These are phyloP conservation scores for Dianthus caryophyllus DNA, from an alignment of 148 eudicot species.

Conservation along the genomic window DNA sequence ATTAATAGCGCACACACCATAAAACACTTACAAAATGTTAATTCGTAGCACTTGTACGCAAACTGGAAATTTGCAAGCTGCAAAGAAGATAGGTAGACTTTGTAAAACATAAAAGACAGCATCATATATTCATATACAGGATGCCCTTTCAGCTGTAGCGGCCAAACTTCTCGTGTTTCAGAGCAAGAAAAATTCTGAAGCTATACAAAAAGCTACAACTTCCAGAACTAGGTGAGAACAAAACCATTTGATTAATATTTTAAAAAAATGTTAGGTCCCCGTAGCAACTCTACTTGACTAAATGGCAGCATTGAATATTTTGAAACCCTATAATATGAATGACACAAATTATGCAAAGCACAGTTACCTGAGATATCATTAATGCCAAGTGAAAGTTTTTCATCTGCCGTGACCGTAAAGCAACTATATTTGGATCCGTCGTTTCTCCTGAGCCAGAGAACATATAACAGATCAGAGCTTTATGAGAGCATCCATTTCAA, in stretches of 20 bases:
- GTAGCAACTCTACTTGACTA: background rate
- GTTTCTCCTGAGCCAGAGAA: slow-evolving; percentile 69
- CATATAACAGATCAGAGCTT: slow-evolving; percentile 4
- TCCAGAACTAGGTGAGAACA: background rate
- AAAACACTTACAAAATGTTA: background rate
- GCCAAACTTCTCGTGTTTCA: background rate
- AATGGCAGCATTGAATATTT: background rate
- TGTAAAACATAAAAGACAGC: background rate
- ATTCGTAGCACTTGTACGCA: background rate
- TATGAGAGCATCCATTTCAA: background rate
- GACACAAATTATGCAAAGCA: background rate
- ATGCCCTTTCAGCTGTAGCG: slow-evolving; percentile 1
- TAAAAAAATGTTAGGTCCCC: background rate
- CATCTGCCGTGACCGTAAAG: slow-evolving; percentile 81
- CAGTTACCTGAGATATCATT: slow-evolving; percentile 88
- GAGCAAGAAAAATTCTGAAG: background rate
- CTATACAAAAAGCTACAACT: no score
- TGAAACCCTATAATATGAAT: no score
- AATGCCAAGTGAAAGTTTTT: slow-evolving; percentile 90
- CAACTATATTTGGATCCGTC: slow-evolving; percentile 49
- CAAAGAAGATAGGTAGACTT: background rate
- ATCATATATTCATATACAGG: slow-evolving; percentile 4
- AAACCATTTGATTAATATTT: background rate
- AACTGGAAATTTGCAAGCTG: background rate
- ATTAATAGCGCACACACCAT: background rate